Percentiles rank a stretch among this genome's conserved stretches.
These are phyloP conservation scores for Fusarium xylarioides DNA, from an alignment of 2,329 filamentous ascomycete genomes.

Conservation along the genomic window DNA sequence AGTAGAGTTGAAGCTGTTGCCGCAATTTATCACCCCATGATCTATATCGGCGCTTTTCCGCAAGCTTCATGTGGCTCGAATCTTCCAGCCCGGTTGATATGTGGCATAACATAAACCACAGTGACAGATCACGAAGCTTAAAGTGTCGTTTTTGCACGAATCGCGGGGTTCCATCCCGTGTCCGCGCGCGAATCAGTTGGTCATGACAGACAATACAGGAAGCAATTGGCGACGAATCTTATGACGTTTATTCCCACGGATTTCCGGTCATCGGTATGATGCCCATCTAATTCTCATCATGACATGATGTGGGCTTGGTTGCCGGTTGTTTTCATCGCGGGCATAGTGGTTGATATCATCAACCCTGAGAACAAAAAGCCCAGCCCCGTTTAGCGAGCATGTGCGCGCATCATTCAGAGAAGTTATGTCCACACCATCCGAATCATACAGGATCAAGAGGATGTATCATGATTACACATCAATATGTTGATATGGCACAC, in stretches of 20 bases:
- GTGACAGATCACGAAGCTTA: constrained; percentile 5
- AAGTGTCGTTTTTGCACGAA: constrained; percentile 34
- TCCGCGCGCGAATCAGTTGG: background rate
- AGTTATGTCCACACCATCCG: background rate
- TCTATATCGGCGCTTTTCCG: constrained; percentile 7
- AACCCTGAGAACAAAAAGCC: background rate
- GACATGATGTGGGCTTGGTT: background rate
- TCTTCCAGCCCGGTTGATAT: constrained; percentile 19
- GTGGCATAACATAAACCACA: background rate
- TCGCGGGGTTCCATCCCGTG: constrained; percentile 6
- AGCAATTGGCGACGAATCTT: background rate
- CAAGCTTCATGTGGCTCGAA: constrained; percentile 13
- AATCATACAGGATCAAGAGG: background rate
- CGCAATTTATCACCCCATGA: constrained; percentile 27
- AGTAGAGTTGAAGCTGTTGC: background rate
- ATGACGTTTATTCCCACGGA: background rate
- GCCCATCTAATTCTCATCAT: background rate
- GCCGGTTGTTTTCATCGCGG: too few relatives aligned
- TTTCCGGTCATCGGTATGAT: background rate
- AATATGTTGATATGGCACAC: background rate
- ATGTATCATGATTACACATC: background rate
- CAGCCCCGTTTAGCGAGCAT: background rate
- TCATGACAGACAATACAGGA: background rate
- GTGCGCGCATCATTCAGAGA: background rate
- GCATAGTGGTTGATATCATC: background rate